Evolutionary conservation across 257 asterid genomes (phyloP).

Genomic region (Solanum pimpinellifolium): DNA sequence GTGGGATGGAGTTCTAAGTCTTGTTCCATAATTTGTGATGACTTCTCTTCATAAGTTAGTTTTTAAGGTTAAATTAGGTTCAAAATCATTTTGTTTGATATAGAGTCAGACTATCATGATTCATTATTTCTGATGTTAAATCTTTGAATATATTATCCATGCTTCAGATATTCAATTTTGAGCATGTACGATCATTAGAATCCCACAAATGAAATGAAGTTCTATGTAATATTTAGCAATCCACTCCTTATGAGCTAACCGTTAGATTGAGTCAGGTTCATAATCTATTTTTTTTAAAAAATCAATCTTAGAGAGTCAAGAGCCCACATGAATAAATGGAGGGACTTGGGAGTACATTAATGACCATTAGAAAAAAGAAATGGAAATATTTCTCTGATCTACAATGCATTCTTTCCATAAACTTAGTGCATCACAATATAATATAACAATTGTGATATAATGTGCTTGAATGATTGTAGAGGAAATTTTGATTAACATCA

Average conservation of each 20-base stretch:
- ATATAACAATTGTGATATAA: not conserved
- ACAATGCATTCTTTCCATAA: not conserved
- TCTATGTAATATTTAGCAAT: not conserved
- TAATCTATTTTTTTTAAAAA: rapidly evolving
- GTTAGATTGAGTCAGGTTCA: not conserved
- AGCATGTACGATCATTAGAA: not conserved
- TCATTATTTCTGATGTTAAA: not conserved
- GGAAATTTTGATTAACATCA: not conserved
- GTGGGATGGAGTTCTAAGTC: not conserved
- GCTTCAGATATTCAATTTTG: not conserved
- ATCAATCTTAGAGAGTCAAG: not conserved
- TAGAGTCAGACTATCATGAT: not conserved
- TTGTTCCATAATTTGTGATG: not conserved
- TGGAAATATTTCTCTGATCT: not conserved
- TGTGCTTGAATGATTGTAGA: not conserved
- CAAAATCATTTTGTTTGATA: not conserved
- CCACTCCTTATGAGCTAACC: not conserved
- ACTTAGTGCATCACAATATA: not conserved
- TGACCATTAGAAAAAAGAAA: not conserved
- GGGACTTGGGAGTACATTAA: not conserved
- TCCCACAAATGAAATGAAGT: not conserved
- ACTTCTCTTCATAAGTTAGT: not conserved
- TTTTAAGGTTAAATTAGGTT: not conserved
- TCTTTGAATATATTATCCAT: not conserved
- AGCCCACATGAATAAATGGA: not conserved